Conservation (phyloP, 2,329 filamentous ascomycete species). For the Fusarium neocosmosporiellum region DNA sequence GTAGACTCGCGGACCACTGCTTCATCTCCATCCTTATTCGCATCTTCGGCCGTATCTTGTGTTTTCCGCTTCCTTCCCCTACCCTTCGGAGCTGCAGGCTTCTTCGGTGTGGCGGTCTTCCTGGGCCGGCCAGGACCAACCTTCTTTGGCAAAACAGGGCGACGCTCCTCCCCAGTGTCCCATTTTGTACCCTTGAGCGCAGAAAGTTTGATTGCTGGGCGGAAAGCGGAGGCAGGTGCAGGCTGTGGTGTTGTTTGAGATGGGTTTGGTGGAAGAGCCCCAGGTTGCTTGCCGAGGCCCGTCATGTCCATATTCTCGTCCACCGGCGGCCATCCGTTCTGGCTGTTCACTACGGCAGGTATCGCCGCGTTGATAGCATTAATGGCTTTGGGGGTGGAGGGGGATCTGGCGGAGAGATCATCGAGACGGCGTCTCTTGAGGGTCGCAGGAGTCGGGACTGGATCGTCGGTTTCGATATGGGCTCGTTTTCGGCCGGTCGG, state of each 20-base stretch:
- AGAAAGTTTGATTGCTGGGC: conserved; percentile 52
- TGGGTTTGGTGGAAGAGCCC: conserved; percentile 10
- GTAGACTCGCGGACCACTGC: conserved; percentile 11
- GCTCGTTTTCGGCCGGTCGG: conserved; percentile 41
- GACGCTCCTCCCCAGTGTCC: conserved; percentile 46
- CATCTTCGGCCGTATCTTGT: conserved; percentile 15
- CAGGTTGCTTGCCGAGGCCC: not conserved
- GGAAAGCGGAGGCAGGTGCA: conserved; percentile 30
- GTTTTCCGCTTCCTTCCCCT: conserved; percentile 39
- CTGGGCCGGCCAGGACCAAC: conserved; percentile 35
- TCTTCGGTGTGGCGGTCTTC: conserved; percentile 30
- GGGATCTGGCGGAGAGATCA: conserved; percentile 35
- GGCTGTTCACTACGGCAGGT: conserved; percentile 41
- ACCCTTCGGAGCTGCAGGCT: conserved; percentile 32
- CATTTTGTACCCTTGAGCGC: conserved; percentile 53
- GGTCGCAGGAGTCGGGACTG: conserved; percentile 41
- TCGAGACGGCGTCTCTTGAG: conserved; percentile 49
- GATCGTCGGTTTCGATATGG: conserved; percentile 35
- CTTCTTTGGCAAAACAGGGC: conserved; percentile 36
- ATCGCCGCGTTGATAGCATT: conserved; percentile 48
- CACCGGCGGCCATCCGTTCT: conserved; percentile 21
- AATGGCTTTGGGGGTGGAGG: conserved; percentile 46
- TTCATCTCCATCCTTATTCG: conserved; percentile 14
- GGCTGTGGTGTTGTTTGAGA: conserved; percentile 22
- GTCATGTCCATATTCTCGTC: conserved; percentile 10